Base-by-base conservation (phyloP, 1,139 yeast genomes). In the Nakaseomyces nivariensis region DNA sequence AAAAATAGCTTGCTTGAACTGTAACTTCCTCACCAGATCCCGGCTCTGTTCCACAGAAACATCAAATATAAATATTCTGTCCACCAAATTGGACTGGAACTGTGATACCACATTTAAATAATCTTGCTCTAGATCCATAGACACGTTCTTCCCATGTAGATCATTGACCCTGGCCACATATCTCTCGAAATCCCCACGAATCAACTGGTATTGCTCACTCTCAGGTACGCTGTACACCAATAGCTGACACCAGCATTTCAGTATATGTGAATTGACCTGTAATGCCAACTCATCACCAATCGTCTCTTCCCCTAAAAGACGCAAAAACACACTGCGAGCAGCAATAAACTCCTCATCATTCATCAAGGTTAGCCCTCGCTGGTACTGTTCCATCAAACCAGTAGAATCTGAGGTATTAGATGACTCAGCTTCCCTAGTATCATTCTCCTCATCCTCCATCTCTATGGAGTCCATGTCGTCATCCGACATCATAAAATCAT, bases 401-500 rank as follows among this genome's bases (percentile, higher is more conserved):
- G n/a, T 10, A n/a, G 11, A 5, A n/a, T 34, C 37, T n/a, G 37
- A 10, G 6, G 25, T 46, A 46, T 37, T 48, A 52, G 29, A 51
- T 51, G 10, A 33, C 24, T 37, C 63, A 62, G 26, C 48, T 45
- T 24, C 51, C 29, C 41, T 57, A 37, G 50, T 58, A 22, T 57
- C 66, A 37, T 54, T 54, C 53, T 59, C 60, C 41, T 58, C 44
- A n/a, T 41, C 55, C 48, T 56, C 66, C 52, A 61, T 58, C 38
- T 57, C 67, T 29, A 56, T 54, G 8, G 54, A 54, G 4, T 56
- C 62, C 37, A 51, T 51, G 7, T 57, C 64, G 4, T 57, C 66
- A 43, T 70, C 76, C 3, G 76, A 71, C 56, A 64, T 68, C 56
- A 73, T 67, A 47, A 68, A 68, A 4, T 72, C 68, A 43, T 62